Evolutionary conservation across 169 alveolate species (phyloP), one percentile per base, ranked within the genome.

Genomic region (Cytauxzoon felis): DNA sequence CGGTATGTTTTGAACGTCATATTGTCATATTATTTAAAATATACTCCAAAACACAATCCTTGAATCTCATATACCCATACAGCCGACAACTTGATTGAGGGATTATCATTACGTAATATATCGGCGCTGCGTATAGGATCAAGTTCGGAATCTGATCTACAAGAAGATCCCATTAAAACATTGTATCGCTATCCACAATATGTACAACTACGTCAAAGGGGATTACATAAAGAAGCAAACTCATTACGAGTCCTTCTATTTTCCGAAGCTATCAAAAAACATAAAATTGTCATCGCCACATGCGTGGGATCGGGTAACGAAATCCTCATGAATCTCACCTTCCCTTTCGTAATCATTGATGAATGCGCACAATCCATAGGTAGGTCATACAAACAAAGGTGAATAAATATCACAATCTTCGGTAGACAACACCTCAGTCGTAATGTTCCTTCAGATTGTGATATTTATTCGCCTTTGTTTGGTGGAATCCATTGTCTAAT

Each of bases 241-340:
- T 76, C 82, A 38, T 56, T 78, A 88, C 58, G 70, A 60, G 70
- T 72, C 16, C 30, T 71, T 16, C 42, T 81, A 67, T 64, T 71
- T 23, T 41, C 47, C 5, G 88, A 82, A 49, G 92, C 90, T 16
- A 75, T 82, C 9, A 82, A 65, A 34, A 69, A 81, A 78, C 80
- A 83, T 48, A 78, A 81, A 45, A 89, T 90, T 50, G 80, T 90
- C 50, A 87, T 88, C 26, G 94, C 95, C 18, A 90, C 95, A 0
- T 90, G 95, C 38, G 88, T 90, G 27, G 95, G 95, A 8, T 75
- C 92, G 30, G 94, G 94, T 2, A 90, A 87, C 76, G 93, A 91
- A 71, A 70, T 87, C 51, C 64, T 91, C 47, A 83, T 75, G 59
- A 81, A 69, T 9, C 81, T 68, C 58, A 57, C 75, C 30, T 91